Percentiles rank a stretch among this genome's conserved stretches.
Conservation (phyloP, 257 asterid genomes). For the Knoxia roxburghii region DNA sequence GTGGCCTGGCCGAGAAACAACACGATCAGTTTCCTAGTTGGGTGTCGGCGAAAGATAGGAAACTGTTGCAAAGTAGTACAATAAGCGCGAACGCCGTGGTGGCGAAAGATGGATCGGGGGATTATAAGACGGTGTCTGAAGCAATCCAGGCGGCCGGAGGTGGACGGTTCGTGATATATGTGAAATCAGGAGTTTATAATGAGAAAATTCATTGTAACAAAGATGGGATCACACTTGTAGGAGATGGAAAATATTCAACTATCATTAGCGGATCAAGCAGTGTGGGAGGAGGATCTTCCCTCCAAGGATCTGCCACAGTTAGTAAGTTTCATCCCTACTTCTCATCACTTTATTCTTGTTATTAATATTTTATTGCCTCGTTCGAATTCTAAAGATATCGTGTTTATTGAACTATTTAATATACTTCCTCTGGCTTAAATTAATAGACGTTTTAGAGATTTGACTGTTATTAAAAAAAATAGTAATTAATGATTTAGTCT, state of each 20-base stretch:
- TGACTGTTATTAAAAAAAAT: too few relatives aligned
- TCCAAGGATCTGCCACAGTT: slow-evolving; percentile 58
- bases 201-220: slow-evolving; percentile 51
- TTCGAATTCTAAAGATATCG: too few relatives aligned
- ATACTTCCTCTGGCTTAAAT: too few relatives aligned
- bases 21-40: slow-evolving; percentile 41
- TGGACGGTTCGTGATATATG: slow-evolving; percentile 55
- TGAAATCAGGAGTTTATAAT: slow-evolving; percentile 63
- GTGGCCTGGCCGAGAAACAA: slow-evolving; percentile 17
- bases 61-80: slow-evolving; percentile 33
- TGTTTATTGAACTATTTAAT: too few relatives aligned
- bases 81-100: slow-evolving; percentile 53
- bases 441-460: too few relatives aligned
- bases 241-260: slow-evolving; percentile 69
- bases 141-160: slow-evolving; percentile 58
- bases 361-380: too few relatives aligned
- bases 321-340: slow-evolving; percentile 29
- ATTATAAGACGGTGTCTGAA: slow-evolving; percentile 45
- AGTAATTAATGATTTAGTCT: too few relatives aligned
- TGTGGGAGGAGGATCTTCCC: slow-evolving; percentile 48
- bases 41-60: slow-evolving; percentile 43
- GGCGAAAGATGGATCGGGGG: slow-evolving; percentile 72
- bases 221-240: slow-evolving; percentile 70
- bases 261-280: slow-evolving; percentile 40
- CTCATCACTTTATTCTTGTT: background rate